A percentile compares a stretch with the other conserved stretches of the same genome.
These are phyloP conservation scores for Yamadazyma nakazawae DNA, from an alignment of 805 yeast genomes.

Conservation along the genomic window DNA sequence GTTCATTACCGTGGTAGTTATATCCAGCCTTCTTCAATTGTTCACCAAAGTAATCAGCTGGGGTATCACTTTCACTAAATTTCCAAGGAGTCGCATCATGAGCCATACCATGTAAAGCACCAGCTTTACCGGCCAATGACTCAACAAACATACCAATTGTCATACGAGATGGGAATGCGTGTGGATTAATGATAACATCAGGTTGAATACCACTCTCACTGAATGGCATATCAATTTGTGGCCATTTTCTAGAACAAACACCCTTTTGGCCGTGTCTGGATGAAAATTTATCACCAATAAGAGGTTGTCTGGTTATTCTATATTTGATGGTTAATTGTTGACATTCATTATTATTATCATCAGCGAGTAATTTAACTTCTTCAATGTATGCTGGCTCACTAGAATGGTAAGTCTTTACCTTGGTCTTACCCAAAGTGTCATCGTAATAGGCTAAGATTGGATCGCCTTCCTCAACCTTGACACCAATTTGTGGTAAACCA, in stretches of 20 bases:
- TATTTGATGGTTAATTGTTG: constrained; percentile 85
- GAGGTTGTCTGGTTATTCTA: constrained; percentile 86
- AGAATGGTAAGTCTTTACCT: constrained; percentile 88
- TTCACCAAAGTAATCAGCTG: constrained; percentile 96
- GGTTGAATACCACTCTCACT: constrained; percentile 96
- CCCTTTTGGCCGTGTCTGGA: constrained; percentile 99
- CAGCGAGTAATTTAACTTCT: constrained; percentile 89
- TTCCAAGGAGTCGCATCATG: constrained; percentile 98
- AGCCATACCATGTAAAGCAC: constrained; percentile 95
- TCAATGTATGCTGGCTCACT: constrained; percentile 93
- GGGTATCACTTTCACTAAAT: constrained; percentile 87
- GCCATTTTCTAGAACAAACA: constrained; percentile 98
- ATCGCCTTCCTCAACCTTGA: constrained; percentile 88
- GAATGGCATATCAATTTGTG: constrained; percentile 94
- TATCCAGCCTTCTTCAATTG: constrained; percentile 86
- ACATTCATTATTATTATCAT: constrained; percentile 73
- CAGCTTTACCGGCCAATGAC: constrained; percentile 97
- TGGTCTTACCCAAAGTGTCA: constrained; percentile 86
- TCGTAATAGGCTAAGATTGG: constrained; percentile 92
- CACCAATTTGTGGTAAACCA: constrained; percentile 90
- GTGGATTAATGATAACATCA: constrained; percentile 96
- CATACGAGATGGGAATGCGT: constrained; percentile 99
- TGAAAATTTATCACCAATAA: constrained; percentile 96
- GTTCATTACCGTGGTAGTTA: constrained; percentile 97
- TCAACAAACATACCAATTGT: constrained; percentile 99